Conservation (phyloP, 1,139 yeast genomes). For the Hansenula lynferdii region DNA sequence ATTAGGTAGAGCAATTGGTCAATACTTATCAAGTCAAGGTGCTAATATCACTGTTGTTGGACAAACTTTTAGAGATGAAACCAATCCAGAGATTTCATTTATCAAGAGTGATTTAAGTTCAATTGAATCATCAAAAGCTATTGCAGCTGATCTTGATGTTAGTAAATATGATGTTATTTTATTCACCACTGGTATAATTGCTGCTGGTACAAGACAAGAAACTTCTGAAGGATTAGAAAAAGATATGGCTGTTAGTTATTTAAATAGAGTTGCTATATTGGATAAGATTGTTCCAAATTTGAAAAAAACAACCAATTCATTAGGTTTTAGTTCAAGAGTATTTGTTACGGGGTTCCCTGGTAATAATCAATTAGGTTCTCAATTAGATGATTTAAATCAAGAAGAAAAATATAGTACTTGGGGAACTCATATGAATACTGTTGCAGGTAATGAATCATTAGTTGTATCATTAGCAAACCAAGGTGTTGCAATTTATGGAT, state of each 20-base stretch:
- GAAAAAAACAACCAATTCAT: constrained; percentile 6
- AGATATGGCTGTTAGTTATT: constrained; percentile 32
- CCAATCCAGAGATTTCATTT: constrained; percentile 23
- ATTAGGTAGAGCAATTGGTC: constrained; percentile 29
- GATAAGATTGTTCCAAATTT: constrained; percentile 22
- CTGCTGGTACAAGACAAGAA: constrained; percentile 25
- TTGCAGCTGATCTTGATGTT: constrained; percentile 24
- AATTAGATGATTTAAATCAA: constrained; percentile 29
- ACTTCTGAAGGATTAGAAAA: constrained; percentile 32
- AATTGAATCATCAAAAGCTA: constrained; percentile 20
- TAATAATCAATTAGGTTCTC: constrained; percentile 24
- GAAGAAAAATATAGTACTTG: constrained; percentile 25
- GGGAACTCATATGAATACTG: constrained; percentile 31
- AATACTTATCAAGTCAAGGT: constrained; percentile 23
- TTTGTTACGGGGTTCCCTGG: constrained; percentile 36
- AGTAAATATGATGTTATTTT: constrained; percentile 23
- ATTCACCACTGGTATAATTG: constrained; percentile 34
- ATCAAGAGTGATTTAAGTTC: constrained; percentile 29
- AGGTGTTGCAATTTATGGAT: constrained; percentile 25
- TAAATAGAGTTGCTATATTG: constrained; percentile 28
- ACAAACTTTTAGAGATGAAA: constrained; percentile 28
- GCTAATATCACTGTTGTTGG: constrained; percentile 33
- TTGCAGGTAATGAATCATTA: constrained; percentile 34
- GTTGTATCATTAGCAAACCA: constrained; percentile 23
- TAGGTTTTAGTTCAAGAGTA: constrained; percentile 23